These are phyloP conservation scores for Didymella lethalis DNA, from an alignment of 2,329 filamentous ascomycete genomes.

Conservation along the genomic window DNA sequence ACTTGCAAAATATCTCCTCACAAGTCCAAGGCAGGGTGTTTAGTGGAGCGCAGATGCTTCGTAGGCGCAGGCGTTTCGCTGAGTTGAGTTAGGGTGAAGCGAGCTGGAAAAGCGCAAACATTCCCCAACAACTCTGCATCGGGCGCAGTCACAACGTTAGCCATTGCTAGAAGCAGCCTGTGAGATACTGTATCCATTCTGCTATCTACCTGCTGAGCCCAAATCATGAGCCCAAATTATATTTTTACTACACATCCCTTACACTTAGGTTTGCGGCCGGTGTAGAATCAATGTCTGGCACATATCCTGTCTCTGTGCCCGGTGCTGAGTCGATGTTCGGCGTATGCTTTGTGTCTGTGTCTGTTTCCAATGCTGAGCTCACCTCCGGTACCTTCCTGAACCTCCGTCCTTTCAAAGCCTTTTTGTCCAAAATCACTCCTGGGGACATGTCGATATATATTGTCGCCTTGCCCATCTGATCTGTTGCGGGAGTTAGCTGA, in stretches of 20 bases:
- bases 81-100: neutral
- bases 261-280: neutral
- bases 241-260: neutral
- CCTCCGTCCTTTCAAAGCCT: neutral
- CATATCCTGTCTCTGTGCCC: too few species aligned
- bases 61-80: neutral
- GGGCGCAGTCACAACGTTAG: neutral
- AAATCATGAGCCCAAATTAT: neutral
- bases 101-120: neutral
- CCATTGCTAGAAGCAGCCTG: neutral
- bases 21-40: neutral
- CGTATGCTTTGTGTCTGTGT: neutral
- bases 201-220: neutral
- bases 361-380: neutral
- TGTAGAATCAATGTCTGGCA: too few species aligned
- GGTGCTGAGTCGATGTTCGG: too few species aligned
- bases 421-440: neutral
- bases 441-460: neutral
- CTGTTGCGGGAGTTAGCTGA: constrained; percentile 1
- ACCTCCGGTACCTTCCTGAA: neutral
- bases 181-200: neutral
- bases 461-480: neutral
- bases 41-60: neutral
- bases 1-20: neutral
- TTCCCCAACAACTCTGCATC: neutral